Conservation (phyloP, 441 rosid genomes). For the Flueggea neowawraea region DNA sequence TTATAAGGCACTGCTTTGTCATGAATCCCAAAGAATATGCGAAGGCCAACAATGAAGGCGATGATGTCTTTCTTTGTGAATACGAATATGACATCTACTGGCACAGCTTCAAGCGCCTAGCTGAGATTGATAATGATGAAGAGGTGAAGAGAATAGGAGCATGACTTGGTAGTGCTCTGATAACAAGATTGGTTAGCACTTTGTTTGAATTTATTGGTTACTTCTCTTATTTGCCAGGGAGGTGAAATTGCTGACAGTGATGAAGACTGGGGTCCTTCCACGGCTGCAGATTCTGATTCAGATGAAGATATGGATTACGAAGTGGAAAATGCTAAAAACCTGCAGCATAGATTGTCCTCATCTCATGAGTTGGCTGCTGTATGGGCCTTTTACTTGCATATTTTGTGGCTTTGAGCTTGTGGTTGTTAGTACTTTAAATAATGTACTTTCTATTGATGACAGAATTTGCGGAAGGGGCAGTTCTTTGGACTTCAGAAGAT, state of each 20-base stretch:
- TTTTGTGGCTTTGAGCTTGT: constrained; percentile 19
- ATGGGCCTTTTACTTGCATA: constrained; percentile 18
- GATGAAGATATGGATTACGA: constrained; percentile 65
- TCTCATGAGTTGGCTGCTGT: constrained; percentile 62
- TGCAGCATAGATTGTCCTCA: constrained; percentile 33
- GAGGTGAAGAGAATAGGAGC: constrained; percentile 32
- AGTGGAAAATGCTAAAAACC: constrained; percentile 39
- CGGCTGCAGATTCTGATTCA: constrained; percentile 45
- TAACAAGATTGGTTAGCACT: constrained; percentile 8
- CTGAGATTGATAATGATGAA: constrained; percentile 58
- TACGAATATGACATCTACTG: constrained; percentile 90
- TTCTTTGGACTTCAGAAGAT: constrained; percentile 88
- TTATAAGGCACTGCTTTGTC: constrained; percentile 79
- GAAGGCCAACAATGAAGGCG: constrained; percentile 72
- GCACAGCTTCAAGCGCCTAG: constrained; percentile 89
- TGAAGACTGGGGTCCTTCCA: constrained; percentile 63
- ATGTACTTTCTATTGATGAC: constrained; percentile 17
- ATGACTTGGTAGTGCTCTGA: neutral
- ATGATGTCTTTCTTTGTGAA: constrained; percentile 91
- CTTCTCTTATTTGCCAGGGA: constrained; percentile 31
- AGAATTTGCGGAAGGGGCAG: constrained; percentile 75
- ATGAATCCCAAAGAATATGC: constrained; percentile 69
- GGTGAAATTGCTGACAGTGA: constrained; percentile 64
- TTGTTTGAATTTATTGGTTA: constrained; percentile 4
- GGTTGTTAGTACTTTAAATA: constrained; percentile 6